phyloP scores from a whole-genome alignment of 805 yeast genomes.

The Lipomyces oligophaga region DNA sequence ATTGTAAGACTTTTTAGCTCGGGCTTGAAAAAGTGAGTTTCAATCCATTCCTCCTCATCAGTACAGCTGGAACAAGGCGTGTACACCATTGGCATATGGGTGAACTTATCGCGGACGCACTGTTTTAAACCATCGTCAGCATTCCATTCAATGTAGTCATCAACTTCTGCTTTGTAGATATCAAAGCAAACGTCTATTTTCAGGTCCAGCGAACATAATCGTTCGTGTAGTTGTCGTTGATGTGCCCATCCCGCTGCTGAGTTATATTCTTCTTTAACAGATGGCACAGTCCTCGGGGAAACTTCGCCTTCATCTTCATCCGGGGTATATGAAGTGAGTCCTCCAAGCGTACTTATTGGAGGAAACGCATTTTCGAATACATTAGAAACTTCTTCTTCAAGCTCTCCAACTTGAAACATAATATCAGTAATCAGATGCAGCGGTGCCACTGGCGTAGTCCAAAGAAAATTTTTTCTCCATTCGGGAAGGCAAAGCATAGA shows the following conservation, averaged over 20 bases:
- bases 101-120: neutral
- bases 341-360: no score
- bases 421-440: no score
- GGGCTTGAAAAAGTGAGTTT: constrained; percentile 17
- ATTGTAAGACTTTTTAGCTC: constrained; percentile 2
- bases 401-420: no score
- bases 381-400: no score
- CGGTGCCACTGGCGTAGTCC: no score
- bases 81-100: neutral
- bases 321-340: no score
- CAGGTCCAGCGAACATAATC: neutral
- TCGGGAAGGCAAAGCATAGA: no score
- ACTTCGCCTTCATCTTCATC: no score
- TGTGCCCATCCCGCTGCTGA: neutral
- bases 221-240: neutral
- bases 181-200: neutral
- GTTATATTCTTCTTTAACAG: no score
- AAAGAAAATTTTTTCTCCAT: no score
- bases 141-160: neutral
- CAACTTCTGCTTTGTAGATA: neutral
- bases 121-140: neutral
- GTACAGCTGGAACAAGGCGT: neutral
- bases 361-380: no score
- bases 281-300: no score
- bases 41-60: constrained; percentile 2